Conservation (phyloP, 306 rosid species). For the Gynostemma pentaphyllum region DNA sequence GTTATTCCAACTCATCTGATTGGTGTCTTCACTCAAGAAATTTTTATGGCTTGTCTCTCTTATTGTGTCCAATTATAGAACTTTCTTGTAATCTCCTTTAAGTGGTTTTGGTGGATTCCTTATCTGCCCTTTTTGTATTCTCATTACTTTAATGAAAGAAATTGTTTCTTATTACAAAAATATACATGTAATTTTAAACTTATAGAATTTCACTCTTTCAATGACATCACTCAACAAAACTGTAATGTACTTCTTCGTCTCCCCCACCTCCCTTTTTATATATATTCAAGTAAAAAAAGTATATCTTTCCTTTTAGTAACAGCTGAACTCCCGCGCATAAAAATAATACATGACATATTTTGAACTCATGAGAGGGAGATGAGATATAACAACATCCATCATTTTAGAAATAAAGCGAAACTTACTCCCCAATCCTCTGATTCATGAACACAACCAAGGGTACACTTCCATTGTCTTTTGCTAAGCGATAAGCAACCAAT, state of each 20-base stretch:
- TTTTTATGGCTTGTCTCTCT: too few relatives aligned
- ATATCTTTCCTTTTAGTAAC: not conserved
- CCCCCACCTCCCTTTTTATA: not conserved
- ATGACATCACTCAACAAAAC: too few relatives aligned
- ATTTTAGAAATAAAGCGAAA: conserved; percentile 13
- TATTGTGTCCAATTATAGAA: too few relatives aligned
- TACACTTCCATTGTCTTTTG: conserved; percentile 30
- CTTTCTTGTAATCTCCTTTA: too few relatives aligned
- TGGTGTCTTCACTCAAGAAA: too few relatives aligned
- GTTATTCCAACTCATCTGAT: too few relatives aligned
- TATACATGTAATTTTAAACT: not conserved
- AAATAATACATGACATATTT: not conserved
- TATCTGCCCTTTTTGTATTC: too few relatives aligned
- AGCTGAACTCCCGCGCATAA: not conserved
- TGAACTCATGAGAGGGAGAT: not conserved
- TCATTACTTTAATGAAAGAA: too few relatives aligned
- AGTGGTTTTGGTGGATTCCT: too few relatives aligned
- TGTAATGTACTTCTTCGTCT: not conserved
- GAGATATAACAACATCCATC: conserved; percentile 2
- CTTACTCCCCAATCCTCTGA: conserved; percentile 83
- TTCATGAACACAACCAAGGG: conserved; percentile 70
- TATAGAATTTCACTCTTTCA: not conserved
- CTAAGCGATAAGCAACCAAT: conserved; percentile 69
- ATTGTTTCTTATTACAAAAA: too few relatives aligned
- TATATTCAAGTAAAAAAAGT: not conserved